Evolutionary conservation across 2,329 filamentous ascomycete species (phyloP).

Genomic region (Beauveria rudraprayagi): DNA sequence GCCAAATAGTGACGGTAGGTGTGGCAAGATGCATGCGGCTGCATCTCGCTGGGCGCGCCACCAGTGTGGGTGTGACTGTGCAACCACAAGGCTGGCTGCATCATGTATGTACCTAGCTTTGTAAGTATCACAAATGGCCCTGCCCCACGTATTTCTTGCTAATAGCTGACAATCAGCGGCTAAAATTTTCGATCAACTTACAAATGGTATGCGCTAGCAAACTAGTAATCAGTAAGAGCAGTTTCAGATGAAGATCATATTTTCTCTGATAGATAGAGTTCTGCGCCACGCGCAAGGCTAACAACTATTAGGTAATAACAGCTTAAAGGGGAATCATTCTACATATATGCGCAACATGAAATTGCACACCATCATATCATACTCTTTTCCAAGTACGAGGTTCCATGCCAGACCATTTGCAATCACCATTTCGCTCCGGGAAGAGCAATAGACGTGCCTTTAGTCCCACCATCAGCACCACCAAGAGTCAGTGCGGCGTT

Average conservation of each 20-base stretch:
- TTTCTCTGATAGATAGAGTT: neutral
- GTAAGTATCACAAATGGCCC: too few species aligned
- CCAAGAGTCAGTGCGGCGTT: conserved; percentile 41
- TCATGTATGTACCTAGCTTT: too few species aligned
- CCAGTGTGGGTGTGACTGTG: too few species aligned
- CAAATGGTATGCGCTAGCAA: too few species aligned
- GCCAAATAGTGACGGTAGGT: too few species aligned
- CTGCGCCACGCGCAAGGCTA: neutral
- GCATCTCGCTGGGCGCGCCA: too few species aligned
- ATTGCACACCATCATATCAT: neutral
- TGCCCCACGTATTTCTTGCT: too few species aligned
- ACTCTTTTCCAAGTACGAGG: neutral
- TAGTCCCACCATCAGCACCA: conserved; percentile 14
- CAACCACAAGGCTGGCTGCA: too few species aligned
- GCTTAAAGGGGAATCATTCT: neutral
- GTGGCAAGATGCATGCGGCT: too few species aligned
- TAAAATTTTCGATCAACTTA: too few species aligned
- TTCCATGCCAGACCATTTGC: neutral
- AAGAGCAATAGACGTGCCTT: conserved; percentile 12
- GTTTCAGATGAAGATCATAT: neutral
- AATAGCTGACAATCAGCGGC: too few species aligned
- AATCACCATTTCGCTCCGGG: conserved; percentile 12
- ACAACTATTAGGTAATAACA: neutral
- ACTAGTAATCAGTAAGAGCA: too few species aligned
- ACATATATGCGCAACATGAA: neutral